Evolutionary conservation across 805 yeast genomes (phyloP).

Genomic region (Pichia occidentalis): DNA sequence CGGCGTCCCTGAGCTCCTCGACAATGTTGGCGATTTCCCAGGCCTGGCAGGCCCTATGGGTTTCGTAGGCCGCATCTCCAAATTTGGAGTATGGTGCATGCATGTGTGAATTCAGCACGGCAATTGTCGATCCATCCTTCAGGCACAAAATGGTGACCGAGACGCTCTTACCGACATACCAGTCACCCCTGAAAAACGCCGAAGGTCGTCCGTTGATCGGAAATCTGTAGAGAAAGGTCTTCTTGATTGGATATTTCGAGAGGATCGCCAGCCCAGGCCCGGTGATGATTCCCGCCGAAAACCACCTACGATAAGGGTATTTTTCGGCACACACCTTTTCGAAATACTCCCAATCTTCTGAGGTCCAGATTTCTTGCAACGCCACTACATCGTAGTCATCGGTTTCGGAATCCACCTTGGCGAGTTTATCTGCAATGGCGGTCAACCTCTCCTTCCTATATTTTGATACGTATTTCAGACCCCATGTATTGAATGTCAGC

Average conservation of each 20-base stretch:
- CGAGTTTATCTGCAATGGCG: constrained; percentile 68
- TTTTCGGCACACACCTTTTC: constrained; percentile 34
- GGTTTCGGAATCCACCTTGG: constrained; percentile 26
- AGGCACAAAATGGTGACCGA: constrained; percentile 66
- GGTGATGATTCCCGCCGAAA: constrained; percentile 75
- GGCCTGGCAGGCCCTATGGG: constrained; percentile 92
- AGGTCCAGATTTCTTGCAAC: constrained; percentile 91
- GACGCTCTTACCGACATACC: constrained; percentile 92
- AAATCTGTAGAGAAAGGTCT: constrained; percentile 73
- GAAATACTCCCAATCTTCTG: constrained; percentile 72
- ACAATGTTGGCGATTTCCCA: constrained; percentile 84
- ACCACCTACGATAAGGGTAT: constrained; percentile 63
- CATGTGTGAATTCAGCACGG: constrained; percentile 86
- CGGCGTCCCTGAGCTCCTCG: constrained; percentile 55
- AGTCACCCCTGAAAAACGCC: constrained; percentile 92
- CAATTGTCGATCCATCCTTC: constrained; percentile 46
- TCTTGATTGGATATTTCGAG: constrained; percentile 76
- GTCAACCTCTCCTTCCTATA: constrained; percentile 53
- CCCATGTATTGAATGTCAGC: constrained; percentile 81
- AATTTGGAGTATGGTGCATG: constrained; percentile 85
- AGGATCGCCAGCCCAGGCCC: constrained; percentile 92
- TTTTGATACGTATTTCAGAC: constrained; percentile 78
- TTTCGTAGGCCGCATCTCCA: constrained; percentile 85
- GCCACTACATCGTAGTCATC: constrained; percentile 75
- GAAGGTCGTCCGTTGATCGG: constrained; percentile 93